Conservation (phyloP, 768 basidiomycete species). For the Aureoboletus auriporus region DNA sequence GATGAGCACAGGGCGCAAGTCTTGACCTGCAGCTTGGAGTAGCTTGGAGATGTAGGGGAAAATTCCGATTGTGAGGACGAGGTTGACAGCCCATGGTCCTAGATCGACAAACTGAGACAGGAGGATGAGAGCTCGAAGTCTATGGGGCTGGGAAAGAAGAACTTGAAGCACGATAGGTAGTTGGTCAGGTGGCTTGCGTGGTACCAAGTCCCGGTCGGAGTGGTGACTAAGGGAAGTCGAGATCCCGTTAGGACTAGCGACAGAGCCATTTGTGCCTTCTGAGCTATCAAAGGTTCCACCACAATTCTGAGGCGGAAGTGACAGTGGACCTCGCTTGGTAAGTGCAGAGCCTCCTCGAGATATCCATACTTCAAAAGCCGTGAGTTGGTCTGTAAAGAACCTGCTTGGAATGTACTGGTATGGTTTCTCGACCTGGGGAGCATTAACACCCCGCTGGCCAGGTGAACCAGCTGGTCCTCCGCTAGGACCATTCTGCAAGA, state of each 20-base stretch:
- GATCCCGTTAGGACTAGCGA: constrained; percentile 16
- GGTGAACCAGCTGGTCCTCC: constrained; percentile 17
- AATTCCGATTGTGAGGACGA: constrained; percentile 94
- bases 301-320: constrained; percentile 52
- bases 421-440: constrained; percentile 38
- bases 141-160: constrained; percentile 91
- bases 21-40: constrained; percentile 89
- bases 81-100: constrained; percentile 97
- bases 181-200: constrained; percentile 92
- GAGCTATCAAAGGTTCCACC: constrained; percentile 24
- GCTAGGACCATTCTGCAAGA: constrained; percentile 7
- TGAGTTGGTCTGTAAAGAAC: constrained; percentile 95
- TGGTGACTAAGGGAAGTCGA: constrained; percentile 5
- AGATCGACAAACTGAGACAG: constrained; percentile 97
- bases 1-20: constrained; percentile 94
- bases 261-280: constrained; percentile 13
- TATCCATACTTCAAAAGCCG: constrained; percentile 98
- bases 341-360: constrained; percentile 86
- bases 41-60: constrained; percentile 98
- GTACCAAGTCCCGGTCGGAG: constrained; percentile 50
- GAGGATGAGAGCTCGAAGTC: constrained; percentile 90
- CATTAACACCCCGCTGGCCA: constrained; percentile 16
- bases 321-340: constrained; percentile 71
- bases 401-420: constrained; percentile 80
- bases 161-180: constrained; percentile 98